Percentiles rank a stretch among this genome's conserved stretches.
Conservation (phyloP, 331 rosid genomes). For the Prunus yedoensis region DNA sequence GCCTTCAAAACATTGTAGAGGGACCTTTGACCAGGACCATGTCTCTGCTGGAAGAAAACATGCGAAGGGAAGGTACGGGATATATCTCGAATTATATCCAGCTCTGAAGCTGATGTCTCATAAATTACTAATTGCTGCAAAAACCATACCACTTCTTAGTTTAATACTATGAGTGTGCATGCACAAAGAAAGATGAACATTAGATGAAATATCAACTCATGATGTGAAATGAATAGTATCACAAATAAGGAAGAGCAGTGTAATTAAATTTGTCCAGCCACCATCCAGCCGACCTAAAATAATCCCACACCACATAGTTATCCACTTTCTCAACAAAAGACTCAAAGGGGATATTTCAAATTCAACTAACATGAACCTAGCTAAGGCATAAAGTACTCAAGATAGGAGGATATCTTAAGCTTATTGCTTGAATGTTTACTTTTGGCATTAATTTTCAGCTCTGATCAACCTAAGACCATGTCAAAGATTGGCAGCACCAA, state of each 20-base stretch:
- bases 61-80: conserved; percentile 98
- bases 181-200: neutral
- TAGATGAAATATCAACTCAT: neutral
- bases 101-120: conserved; percentile 93
- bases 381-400: neutral
- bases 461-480: neutral
- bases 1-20: conserved; percentile 97
- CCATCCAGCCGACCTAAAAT: neutral
- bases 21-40: conserved; percentile 98
- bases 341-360: neutral
- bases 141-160: conserved; percentile 27
- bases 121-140: conserved; percentile 97
- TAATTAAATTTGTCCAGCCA: conserved; percentile 3
- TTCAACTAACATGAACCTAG: neutral
- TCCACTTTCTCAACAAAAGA: neutral
- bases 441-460: neutral
- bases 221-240: conserved; percentile 4
- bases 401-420: neutral
- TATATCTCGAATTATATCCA: conserved; percentile 94
- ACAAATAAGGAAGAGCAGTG: conserved; percentile 5
- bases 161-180: neutral
- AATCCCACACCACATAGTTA: neutral
- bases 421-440: neutral
- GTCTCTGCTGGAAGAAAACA: conserved; percentile 97
- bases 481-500: neutral